Base-by-base conservation (phyloP, 495 filamentous ascomycete genomes). In the Aspergillus campestris region DNA sequence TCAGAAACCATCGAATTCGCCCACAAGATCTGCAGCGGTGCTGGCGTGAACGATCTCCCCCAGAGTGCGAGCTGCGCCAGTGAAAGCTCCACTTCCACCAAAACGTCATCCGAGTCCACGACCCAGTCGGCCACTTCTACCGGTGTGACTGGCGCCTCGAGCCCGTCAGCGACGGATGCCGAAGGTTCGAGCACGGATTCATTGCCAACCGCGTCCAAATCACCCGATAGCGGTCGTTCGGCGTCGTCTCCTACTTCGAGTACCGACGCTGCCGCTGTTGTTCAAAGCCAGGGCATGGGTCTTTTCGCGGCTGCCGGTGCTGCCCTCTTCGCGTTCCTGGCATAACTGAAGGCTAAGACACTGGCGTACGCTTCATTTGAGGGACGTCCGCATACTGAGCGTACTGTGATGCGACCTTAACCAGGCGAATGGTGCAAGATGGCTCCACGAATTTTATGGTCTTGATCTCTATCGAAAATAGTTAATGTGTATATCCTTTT, bases 1-100 rank as follows among this genome's bases (percentile, higher is more conserved):
- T 30, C 47, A 80, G 74, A 58, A n/a, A 75, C 70, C 9, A 62
- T 79, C 48, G 50, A 74, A 15, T 71, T 71, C 39, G 72, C 76
- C 33, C 51, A 65, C 36, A 42, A 62, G 1, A 59, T 83, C 48
- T 85, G 81, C 55, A 56, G 54, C 7, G 42, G 49, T 15, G 62
- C 60, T 34, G 69, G 70, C 6, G 58, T 74, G 31, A 66, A 55
- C 13, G 53, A 65, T 40, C 51, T 77, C 5, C 70, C 70, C 45
- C 45, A 40, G 40, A 38, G 57, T 37, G 60, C 69, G 14, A 54
- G 42, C 34, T 72, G 70, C 48, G 45, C 69, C 1, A 56, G 47
- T 41, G 50, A 59, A n/a, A 44, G 46, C 29, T 50, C 56, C 29
- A 56, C 53, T 38, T 52, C 47, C 12, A 50, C 58, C 34, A 34